Base-by-base conservation (phyloP, 202 grass and related monocot species). In the Setaria viridis region DNA sequence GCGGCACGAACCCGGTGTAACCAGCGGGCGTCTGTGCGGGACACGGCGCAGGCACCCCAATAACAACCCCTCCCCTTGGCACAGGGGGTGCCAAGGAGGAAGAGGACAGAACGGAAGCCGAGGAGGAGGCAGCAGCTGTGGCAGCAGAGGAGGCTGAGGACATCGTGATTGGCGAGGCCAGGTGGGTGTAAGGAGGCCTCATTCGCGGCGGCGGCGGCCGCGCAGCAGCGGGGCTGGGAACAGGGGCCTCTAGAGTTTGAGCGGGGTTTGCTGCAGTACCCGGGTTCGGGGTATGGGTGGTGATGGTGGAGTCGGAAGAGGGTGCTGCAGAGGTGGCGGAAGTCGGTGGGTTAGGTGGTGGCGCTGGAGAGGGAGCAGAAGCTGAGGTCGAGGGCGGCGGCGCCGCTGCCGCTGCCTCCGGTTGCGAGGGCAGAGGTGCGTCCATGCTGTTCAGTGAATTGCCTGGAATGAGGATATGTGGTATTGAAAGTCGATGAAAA, bases 171-270 rank as follows among this genome's bases (percentile, higher is more conserved):
- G 81, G 78, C 16, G 80, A 90, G 56, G 83, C 85, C 17, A 91
- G 85, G 56, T 91, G 85, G 32, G 85, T 87, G 81, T 91, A 91
- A 2, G 90, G 83, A 9, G 88, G 83, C 47, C 93, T 88, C 85
- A 84, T 91, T 46, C 84, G 84, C 62, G 25, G 25, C 25, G 25
- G 25, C 25, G 25, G 25, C 25, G 63, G 81, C 66, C 85, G 85
- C 57, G 70, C 76, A 39, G 63, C 60, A 1, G 66, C 60, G 9
- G 88, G 41, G 67, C 12, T 59, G 20, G 90, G 60, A 62, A 17
- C 42, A 33, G 71, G 47, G 51, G 65, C 0, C 59, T 86, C 85
- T 87, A 76, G 86, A 85, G 88, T 85, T 92, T 90, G 64, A 43
- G 80, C 25, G 34, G 82, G 13, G 80, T 70, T 66, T 66, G 85